Conservation (phyloP, 2,329 filamentous ascomycete species). For the Fusarium coffeatum region DNA sequence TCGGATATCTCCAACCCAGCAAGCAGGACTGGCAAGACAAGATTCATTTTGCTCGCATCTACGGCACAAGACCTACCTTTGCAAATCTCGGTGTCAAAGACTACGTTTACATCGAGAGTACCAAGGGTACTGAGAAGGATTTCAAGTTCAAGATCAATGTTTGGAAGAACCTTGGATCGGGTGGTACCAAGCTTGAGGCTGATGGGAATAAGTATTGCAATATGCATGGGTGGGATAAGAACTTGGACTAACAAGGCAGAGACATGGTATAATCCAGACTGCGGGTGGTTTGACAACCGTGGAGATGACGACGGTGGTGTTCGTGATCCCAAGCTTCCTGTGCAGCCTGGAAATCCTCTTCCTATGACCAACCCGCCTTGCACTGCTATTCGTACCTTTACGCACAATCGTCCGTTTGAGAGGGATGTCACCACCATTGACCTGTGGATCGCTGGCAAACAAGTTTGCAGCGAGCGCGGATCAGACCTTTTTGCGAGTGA, state of each 20-base stretch:
- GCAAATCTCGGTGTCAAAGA: neutral
- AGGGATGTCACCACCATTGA: neutral
- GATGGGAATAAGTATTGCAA: constrained; percentile 39
- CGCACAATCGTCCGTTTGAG: neutral
- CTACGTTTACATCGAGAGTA: neutral
- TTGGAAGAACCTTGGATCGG: constrained; percentile 1
- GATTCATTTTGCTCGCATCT: constrained; percentile 29
- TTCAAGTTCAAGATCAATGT: neutral
- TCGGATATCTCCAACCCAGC: constrained; percentile 7
- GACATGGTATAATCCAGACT: neutral
- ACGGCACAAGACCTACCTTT: constrained; percentile 4
- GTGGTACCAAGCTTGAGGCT: constrained; percentile 2
- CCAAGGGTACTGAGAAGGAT: neutral
- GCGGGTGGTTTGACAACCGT: neutral
- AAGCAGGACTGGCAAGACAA: neutral
- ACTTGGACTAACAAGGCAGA: neutral
- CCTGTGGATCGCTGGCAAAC: neutral
- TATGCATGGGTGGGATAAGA: constrained; percentile 28
- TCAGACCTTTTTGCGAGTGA: neutral
- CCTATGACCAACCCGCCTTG: neutral
- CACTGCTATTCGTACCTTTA: neutral
- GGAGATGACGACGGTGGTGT: neutral
- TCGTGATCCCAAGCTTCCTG: neutral
- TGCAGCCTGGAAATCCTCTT: neutral
- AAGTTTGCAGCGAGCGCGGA: neutral